Evolutionary conservation across 75 land plant species (phyloP).

Genomic region (Adiantum capillusveneris): DNA sequence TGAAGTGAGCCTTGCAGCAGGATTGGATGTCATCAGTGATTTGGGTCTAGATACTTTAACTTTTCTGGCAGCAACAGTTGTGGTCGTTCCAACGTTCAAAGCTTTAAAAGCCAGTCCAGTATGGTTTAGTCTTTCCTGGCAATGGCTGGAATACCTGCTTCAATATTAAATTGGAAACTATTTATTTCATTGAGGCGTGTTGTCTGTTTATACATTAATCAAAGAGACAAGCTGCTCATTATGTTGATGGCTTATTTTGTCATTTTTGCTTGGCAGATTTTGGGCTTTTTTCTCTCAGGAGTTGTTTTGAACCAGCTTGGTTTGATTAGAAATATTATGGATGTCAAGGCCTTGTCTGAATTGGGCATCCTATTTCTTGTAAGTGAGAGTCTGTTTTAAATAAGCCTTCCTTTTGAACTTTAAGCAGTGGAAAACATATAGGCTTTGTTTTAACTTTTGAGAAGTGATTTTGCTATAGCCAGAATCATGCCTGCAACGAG

Average conservation of each 20-base stretch:
- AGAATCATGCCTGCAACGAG: too few species aligned
- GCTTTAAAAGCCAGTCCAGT: constrained; percentile 83
- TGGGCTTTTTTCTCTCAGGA: constrained; percentile 93
- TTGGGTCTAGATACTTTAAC: constrained; percentile 90
- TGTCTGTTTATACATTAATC: too few species aligned
- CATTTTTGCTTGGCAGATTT: constrained; percentile 47
- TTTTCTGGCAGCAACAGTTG: constrained; percentile 76
- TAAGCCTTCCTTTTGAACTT: too few species aligned
- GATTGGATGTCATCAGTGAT: constrained; percentile 87
- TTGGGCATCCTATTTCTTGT: constrained; percentile 97
- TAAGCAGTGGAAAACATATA: too few species aligned
- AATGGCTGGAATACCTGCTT: not conserved
- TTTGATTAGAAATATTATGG: constrained; percentile 77
- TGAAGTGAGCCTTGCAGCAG: constrained; percentile 60
- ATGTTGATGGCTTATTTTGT: too few species aligned
- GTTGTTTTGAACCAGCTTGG: constrained; percentile 87
- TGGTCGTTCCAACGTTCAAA: constrained; percentile 85
- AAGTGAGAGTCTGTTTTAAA: too few species aligned
- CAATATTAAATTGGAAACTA: too few species aligned
- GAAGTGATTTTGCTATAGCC: too few species aligned
- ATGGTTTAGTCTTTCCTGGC: constrained; percentile 15
- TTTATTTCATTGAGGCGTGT: too few species aligned
- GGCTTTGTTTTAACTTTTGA: too few species aligned
- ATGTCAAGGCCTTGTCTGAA: constrained; percentile 89
- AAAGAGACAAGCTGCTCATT: too few species aligned